These are phyloP conservation scores for Schwanniomyces etchellsii DNA, from an alignment of 1,139 yeast genomes.

Conservation along the genomic window DNA sequence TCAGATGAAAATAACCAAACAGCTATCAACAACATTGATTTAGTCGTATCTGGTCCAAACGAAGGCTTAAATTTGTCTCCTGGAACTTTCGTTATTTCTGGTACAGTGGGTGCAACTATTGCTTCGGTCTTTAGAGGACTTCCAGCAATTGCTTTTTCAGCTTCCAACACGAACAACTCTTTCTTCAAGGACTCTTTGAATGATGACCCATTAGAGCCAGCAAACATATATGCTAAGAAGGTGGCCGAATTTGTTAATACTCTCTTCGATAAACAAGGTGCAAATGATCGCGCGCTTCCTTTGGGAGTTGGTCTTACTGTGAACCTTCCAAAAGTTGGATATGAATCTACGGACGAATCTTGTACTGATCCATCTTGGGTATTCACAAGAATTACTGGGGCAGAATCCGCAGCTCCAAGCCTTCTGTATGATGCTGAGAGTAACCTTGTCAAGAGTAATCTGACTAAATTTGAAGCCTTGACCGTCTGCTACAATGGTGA, in stretches of 20 bases:
- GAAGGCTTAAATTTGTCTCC: slow-evolving; percentile 41
- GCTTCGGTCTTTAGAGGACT: slow-evolving; percentile 35
- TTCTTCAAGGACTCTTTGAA: slow-evolving; percentile 34
- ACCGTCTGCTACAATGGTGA: slow-evolving; percentile 27
- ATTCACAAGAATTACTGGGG: slow-evolving; percentile 35
- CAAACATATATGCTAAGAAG: slow-evolving; percentile 36
- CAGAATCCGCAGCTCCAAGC: slow-evolving; percentile 23
- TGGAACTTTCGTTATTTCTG: slow-evolving; percentile 36
- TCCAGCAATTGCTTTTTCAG: slow-evolving; percentile 41
- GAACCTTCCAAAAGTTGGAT: slow-evolving; percentile 42
- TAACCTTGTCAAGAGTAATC: slow-evolving; percentile 4
- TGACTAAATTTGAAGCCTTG: slow-evolving; percentile 14
- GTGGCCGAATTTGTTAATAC: slow-evolving; percentile 33
- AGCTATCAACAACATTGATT: slow-evolving; percentile 20
- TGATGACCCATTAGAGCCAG: slow-evolving; percentile 22
- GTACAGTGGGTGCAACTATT: slow-evolving; percentile 44
- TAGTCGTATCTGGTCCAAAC: slow-evolving; percentile 44
- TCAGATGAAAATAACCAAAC: slow-evolving; percentile 6
- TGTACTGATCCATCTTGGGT: slow-evolving; percentile 36
- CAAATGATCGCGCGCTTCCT: slow-evolving; percentile 30
- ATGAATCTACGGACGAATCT: slow-evolving; percentile 18
- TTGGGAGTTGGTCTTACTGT: slow-evolving; percentile 42
- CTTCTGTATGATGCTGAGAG: slow-evolving; percentile 18
- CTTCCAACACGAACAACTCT: slow-evolving; percentile 24
- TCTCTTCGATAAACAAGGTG: slow-evolving; percentile 19